phyloP scores from a whole-genome alignment of 352 stramenopile genomes.

The Thraustochytrium sp. region DNA sequence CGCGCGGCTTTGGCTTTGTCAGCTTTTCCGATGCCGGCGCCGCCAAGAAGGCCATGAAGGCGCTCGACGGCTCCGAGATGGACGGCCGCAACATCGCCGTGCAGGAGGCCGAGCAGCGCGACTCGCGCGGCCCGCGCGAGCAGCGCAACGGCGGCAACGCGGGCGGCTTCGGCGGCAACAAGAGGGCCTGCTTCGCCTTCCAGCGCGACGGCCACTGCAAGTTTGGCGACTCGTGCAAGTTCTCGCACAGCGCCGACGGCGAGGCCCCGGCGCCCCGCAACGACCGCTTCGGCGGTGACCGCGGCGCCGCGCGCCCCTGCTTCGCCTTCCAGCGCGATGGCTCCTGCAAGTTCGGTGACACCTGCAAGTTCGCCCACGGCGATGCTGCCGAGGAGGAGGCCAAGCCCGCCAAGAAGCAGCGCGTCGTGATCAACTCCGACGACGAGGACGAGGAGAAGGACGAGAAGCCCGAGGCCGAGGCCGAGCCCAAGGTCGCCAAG shows the following conservation, averaged over 20 bases:
- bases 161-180: not conserved
- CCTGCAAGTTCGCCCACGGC: conserved; percentile 33
- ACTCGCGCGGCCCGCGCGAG: not conserved
- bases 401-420: not conserved
- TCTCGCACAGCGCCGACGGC: conserved; percentile 21
- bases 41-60: conserved; percentile 17
- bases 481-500: not conserved
- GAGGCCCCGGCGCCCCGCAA: not conserved
- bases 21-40: not conserved
- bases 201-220: not conserved
- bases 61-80: conserved; percentile 17
- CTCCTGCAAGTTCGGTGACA: conserved; percentile 36
- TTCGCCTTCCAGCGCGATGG: conserved; percentile 18
- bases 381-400: not conserved
- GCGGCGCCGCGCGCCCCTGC: not conserved
- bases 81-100: conserved; percentile 37
- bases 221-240: conserved; percentile 33
- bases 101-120: not conserved
- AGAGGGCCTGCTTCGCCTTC: conserved; percentile 7
- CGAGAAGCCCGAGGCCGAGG: not conserved
- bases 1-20: conserved; percentile 42
- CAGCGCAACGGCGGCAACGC: not conserved
- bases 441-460: conserved; percentile 11
- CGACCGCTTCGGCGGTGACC: not conserved
- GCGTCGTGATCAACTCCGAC: conserved; percentile 11